These are phyloP conservation scores for Meredithiella fracta DNA, from an alignment of 2,329 filamentous ascomycete genomes.

Conservation along the genomic window DNA sequence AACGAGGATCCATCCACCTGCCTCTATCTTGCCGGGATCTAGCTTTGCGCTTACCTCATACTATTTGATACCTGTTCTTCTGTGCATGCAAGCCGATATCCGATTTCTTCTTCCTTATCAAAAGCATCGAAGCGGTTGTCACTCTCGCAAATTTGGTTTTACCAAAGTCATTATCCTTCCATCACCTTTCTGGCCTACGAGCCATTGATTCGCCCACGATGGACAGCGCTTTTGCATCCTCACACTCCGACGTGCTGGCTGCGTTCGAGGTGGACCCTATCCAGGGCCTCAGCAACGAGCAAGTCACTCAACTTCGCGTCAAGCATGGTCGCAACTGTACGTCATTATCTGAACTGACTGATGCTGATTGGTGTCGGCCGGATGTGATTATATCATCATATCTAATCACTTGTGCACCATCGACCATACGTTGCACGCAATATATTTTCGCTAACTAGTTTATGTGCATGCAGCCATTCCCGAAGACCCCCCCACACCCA, in stretches of 20 bases:
- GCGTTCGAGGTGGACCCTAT: conserved; percentile 39
- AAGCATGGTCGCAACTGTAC: conserved; percentile 54
- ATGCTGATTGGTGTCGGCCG: neutral
- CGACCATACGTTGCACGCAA: neutral
- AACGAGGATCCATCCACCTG: neutral
- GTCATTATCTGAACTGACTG: neutral
- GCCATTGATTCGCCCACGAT: conserved; percentile 24
- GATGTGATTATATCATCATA: neutral
- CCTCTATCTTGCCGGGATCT: conserved; percentile 3
- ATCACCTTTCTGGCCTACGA: conserved; percentile 2
- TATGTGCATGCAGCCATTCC: conserved; percentile 31
- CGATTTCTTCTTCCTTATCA: conserved; percentile 3
- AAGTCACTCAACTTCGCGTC: conserved; percentile 36
- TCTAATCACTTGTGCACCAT: neutral
- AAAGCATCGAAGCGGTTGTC: neutral
- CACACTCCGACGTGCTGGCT: conserved; percentile 41
- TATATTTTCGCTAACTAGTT: neutral
- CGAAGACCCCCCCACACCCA: conserved; percentile 85
- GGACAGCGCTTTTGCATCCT: conserved; percentile 46
- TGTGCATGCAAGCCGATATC: neutral
- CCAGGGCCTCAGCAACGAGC: conserved; percentile 40
- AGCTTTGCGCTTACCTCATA: conserved; percentile 7
- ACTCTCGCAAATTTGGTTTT: neutral
- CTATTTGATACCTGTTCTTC: conserved; percentile 4
- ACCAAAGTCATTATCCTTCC: neutral